Evolutionary conservation across 306 rosid genomes (phyloP).

Genomic region (Bauhinia variegata): DNA sequence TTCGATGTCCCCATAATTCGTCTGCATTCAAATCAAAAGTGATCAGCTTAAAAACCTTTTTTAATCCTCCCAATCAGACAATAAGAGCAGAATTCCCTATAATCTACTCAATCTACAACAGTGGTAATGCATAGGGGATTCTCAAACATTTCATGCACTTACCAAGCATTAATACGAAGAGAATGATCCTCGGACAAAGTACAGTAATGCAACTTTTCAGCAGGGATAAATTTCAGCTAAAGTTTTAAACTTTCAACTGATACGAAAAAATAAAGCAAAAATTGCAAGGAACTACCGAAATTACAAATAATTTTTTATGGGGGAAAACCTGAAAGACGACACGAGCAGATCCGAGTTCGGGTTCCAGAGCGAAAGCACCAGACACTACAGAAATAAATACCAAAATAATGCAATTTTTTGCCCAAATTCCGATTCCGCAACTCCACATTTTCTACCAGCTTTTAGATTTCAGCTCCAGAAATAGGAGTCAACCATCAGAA

Average conservation of each 20-base stretch:
- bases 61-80: conserved; percentile 11
- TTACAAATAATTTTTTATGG: neutral
- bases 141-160: conserved; percentile 12
- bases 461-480: conserved; percentile 30
- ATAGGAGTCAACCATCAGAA: conserved; percentile 36
- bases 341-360: conserved; percentile 71
- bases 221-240: conserved; percentile 9
- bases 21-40: conserved; percentile 49
- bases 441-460: conserved; percentile 46
- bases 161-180: neutral
- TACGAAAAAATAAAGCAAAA: conserved; percentile 22
- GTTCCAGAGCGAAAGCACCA: conserved; percentile 44
- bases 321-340: conserved; percentile 80
- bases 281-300: neutral
- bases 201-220: too few species aligned
- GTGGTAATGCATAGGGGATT: conserved; percentile 8
- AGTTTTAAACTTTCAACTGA: conserved; percentile 4
- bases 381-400: conserved; percentile 27
- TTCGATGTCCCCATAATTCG: conserved; percentile 89
- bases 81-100: neutral
- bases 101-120: conserved; percentile 4
- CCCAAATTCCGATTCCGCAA: conserved; percentile 28
- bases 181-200: neutral
- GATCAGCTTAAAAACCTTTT: conserved; percentile 9
- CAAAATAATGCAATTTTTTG: conserved; percentile 37